Evolutionary conservation across 257 asterid genomes (phyloP).

Genomic region (Fraxinus excelsior): DNA sequence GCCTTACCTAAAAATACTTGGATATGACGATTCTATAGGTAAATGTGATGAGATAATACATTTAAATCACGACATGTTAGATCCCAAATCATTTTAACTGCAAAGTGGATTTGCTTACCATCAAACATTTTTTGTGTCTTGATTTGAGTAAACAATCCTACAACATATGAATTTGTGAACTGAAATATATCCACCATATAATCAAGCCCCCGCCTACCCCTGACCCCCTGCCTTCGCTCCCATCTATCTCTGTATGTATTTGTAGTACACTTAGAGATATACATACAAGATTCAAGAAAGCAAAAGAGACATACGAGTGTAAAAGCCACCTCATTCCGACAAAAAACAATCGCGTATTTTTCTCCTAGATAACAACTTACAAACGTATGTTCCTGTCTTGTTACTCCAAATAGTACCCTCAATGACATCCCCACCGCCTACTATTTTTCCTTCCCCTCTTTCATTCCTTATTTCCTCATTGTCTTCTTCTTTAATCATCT

Average conservation of each 20-base stretch:
- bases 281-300: conserved; percentile 19
- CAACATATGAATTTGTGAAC: too few species aligned
- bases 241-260: background rate
- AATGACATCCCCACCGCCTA: conserved; percentile 22
- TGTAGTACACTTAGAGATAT: background rate
- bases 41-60: too few species aligned
- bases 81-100: too few species aligned
- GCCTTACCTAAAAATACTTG: too few species aligned
- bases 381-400: conserved; percentile 30
- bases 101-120: too few species aligned
- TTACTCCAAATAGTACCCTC: conserved; percentile 25
- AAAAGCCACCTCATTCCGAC: conserved; percentile 32
- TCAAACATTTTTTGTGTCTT: too few species aligned
- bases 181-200: background rate
- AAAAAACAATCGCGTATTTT: background rate
- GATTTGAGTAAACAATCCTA: too few species aligned
- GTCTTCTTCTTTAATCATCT: conserved; percentile 24
- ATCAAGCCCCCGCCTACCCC: background rate
- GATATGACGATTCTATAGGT: too few species aligned
- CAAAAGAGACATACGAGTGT: conserved; percentile 15
- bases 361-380: conserved; percentile 21
- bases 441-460: conserved; percentile 20
- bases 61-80: too few species aligned
- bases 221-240: background rate
- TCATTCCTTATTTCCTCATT: background rate